Evolutionary conservation across 208 protist genomes (phyloP), one percentile per base, ranked within the genome.

Genomic region (Histomonas meleagridis): DNA sequence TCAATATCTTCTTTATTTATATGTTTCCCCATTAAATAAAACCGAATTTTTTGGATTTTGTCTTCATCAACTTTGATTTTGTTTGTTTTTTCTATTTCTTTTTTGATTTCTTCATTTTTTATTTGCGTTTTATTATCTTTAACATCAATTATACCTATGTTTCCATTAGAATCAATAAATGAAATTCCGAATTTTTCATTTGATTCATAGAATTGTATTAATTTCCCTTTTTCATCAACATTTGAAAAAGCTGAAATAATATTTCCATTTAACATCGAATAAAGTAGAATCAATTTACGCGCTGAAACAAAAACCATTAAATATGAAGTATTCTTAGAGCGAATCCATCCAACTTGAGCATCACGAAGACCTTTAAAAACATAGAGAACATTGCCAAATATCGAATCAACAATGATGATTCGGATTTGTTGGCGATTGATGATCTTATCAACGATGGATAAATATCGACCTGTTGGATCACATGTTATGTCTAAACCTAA

Each of bases 331-430:
- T 65, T 65, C n/a, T n/a, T n/a, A n/a, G n/a, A n/a, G n/a, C n/a
- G n/a, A n/a, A n/a, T n/a, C 76, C 76, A 86, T 7, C 46, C 76
- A n/a, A 86, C 46, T 86, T 86, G 76, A 38, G 76, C 76, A 86
- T 86, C 76, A 57, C 76, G 51, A 35, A 46, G 18, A 21, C 76
- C 76, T 86, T 86, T 86, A 7, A 55, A 86, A 32, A 86, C 76
- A 38, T 86, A 57, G 26, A 43, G 18, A 10, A 86, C 55, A 55
- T 86, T 40, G 28, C 76, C 76, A 55, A 86, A 86, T 32, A 86
- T 28, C 16, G 40, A 51, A 55, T 86, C 76, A 38, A 86, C 38
- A 32, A 86, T 18, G 2, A 86, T 12, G 32, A 86, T 46, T 21
- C 76, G 40, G 35, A 14, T 26, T 55, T 55, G 23, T 32, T 1